phyloP scores from a whole-genome alignment of 164 flowering plant species.

The Sedum album region DNA sequence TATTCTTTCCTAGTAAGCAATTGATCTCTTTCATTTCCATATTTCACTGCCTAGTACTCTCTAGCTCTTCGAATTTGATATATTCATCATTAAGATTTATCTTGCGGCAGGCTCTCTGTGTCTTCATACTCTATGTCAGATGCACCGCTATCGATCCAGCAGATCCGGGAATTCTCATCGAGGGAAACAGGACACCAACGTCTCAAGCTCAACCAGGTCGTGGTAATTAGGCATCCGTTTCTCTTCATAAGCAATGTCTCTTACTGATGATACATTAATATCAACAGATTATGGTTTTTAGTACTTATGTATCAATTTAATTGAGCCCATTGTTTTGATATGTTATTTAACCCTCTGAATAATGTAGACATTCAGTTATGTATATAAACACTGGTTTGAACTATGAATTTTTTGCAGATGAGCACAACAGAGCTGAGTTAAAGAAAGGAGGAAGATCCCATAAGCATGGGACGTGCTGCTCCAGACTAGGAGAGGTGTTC shows the following conservation, averaged over 20 bases:
- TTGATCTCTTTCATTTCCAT: neutral
- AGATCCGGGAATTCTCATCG: conserved; percentile 79
- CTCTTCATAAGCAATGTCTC: no score
- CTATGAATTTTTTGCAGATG: conserved; percentile 38
- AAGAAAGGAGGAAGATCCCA: conserved; percentile 28
- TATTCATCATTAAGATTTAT: neutral
- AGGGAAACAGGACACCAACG: conserved; percentile 31
- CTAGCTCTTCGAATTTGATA: neutral
- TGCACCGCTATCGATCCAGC: conserved; percentile 98
- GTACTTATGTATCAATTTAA: neutral
- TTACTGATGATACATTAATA: neutral
- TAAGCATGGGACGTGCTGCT: conserved; percentile 30
- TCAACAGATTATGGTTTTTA: neutral
- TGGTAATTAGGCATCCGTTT: conserved; percentile 34
- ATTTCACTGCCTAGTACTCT: no score
- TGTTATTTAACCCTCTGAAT: neutral
- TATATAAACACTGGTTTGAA: neutral
- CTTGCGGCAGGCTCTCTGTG: conserved; percentile 60
- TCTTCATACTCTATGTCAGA: conserved; percentile 69
- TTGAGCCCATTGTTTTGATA: neutral
- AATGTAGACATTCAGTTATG: neutral
- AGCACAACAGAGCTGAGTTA: conserved; percentile 34
- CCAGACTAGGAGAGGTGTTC: conserved; percentile 40
- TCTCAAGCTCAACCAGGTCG: conserved; percentile 23
- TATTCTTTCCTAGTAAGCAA: conserved; percentile 74